These are phyloP conservation scores for Didymellaceae sp. DNA, from an alignment of 2,329 filamentous ascomycete species.

Conservation along the genomic window DNA sequence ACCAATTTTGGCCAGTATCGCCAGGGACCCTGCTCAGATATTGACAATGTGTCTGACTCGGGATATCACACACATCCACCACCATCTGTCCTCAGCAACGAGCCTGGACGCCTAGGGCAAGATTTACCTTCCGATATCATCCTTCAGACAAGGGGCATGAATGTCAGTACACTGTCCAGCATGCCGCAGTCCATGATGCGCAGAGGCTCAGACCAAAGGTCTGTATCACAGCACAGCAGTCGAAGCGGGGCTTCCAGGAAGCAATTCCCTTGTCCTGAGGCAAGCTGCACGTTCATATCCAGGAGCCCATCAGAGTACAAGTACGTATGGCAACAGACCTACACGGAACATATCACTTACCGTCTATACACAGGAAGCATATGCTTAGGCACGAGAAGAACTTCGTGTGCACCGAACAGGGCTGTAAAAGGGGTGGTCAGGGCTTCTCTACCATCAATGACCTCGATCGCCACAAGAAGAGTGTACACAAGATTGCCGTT, in stretches of 20 bases:
- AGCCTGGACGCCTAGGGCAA: constrained; percentile 29
- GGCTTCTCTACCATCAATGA: constrained; percentile 85
- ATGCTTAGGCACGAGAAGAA: constrained; percentile 72
- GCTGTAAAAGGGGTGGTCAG: constrained; percentile 62
- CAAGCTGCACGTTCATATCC: constrained; percentile 29
- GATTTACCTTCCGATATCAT: constrained; percentile 28
- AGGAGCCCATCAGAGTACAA: constrained; percentile 48
- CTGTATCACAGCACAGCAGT: constrained; percentile 30
- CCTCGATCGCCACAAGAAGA: constrained; percentile 77
- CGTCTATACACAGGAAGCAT: constrained; percentile 71
- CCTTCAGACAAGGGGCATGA: constrained; percentile 23
- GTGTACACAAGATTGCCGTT: constrained; percentile 66
- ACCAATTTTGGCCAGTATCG: constrained; percentile 26
- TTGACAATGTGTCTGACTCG: constrained; percentile 39
- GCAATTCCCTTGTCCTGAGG: constrained; percentile 19
- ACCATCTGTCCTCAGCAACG: constrained; percentile 42
- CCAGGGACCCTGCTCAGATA: constrained; percentile 28
- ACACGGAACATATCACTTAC: constrained; percentile 15
- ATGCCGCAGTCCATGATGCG: constrained; percentile 24
- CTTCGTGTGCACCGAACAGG: constrained; percentile 64
- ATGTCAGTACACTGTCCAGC: constrained; percentile 23
- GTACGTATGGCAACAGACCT: constrained; percentile 31
- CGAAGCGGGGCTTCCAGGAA: constrained; percentile 29
- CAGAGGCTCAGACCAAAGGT: constrained; percentile 31
- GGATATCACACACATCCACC: constrained; percentile 40